These are phyloP conservation scores for Macadamia tetraphylla DNA, from an alignment of 164 flowering plant species.

Conservation along the genomic window DNA sequence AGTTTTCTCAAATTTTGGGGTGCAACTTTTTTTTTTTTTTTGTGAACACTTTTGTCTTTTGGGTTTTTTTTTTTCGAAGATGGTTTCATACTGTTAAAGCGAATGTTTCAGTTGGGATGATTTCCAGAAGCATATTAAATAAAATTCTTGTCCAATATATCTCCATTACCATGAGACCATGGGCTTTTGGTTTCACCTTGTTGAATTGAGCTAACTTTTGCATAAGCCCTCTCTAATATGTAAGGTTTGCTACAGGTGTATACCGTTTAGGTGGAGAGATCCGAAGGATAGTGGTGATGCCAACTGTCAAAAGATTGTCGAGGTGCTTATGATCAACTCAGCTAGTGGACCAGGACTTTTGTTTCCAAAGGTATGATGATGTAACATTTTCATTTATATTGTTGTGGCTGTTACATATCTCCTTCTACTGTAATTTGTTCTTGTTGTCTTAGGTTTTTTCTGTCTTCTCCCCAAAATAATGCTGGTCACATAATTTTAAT, in stretches of 20 bases:
- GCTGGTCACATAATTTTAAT: too few relatives aligned
- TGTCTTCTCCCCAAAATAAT: too few relatives aligned
- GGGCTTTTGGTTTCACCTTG: background rate
- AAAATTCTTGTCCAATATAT: too few relatives aligned
- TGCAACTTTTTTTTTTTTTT: too few relatives aligned
- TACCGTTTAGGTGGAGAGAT: slow-evolving; percentile 53
- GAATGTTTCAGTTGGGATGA: too few relatives aligned
- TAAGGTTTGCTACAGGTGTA: slow-evolving; percentile 43
- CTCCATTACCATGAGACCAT: background rate
- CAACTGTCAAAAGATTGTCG: slow-evolving; percentile 39
- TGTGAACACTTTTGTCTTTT: too few relatives aligned
- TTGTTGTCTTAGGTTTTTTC: too few relatives aligned
- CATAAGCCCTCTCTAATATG: background rate
- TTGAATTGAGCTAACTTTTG: background rate
- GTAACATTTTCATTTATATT: background rate
- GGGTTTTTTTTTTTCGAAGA: too few relatives aligned
- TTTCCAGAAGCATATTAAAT: too few relatives aligned
- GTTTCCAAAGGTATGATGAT: slow-evolving; percentile 68
- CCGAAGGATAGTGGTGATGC: slow-evolving; percentile 24
- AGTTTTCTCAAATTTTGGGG: too few relatives aligned
- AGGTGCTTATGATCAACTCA: slow-evolving; percentile 84
- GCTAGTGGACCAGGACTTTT: slow-evolving; percentile 80
- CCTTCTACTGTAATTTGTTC: background rate
- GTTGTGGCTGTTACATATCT: background rate
- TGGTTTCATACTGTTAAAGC: too few relatives aligned